Conservation (phyloP, 306 rosid genomes). For the Senna tora region DNA sequence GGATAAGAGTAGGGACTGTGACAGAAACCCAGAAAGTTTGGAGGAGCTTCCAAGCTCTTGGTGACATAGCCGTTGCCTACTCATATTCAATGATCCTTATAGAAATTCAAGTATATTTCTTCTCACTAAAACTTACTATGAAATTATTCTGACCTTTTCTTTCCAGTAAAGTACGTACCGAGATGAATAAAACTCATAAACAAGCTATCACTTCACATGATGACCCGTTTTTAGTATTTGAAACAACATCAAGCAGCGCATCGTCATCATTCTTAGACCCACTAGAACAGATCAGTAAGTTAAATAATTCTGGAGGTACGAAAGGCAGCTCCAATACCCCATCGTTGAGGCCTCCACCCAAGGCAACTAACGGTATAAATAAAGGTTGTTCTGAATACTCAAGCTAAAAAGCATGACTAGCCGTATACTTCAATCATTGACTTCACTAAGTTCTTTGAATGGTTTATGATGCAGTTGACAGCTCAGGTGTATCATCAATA, state of each 20-base stretch:
- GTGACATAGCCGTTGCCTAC: conserved; percentile 56
- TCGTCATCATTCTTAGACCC: conserved; percentile 58
- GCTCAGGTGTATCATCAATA: conserved; percentile 54
- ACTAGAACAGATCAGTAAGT: conserved; percentile 53
- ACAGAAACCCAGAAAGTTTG: conserved; percentile 44
- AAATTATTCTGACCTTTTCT: background rate
- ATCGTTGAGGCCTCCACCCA: conserved; percentile 68
- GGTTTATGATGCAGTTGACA: conserved; percentile 51
- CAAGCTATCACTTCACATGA: conserved; percentile 41
- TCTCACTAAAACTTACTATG: background rate
- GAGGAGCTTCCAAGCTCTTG: conserved; percentile 54
- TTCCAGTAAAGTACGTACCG: conserved; percentile 31
- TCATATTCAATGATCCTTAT: conserved; percentile 56
- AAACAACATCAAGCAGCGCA: conserved; percentile 52
- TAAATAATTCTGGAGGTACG: conserved; percentile 48
- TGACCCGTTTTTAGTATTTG: conserved; percentile 74
- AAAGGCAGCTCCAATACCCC: conserved; percentile 46
- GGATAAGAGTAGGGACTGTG: conserved; percentile 36
- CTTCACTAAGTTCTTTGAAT: conserved; percentile 26
- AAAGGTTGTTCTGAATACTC: conserved; percentile 52
- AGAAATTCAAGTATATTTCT: conserved; percentile 50
- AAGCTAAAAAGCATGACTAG: conserved; percentile 27
- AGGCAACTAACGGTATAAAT: conserved; percentile 48
- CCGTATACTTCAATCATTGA: conserved; percentile 18
- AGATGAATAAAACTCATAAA: conserved; percentile 38